Base-by-base conservation (phyloP, 2,329 filamentous ascomycete genomes). In the Pyrenochaeta sp. region DNA sequence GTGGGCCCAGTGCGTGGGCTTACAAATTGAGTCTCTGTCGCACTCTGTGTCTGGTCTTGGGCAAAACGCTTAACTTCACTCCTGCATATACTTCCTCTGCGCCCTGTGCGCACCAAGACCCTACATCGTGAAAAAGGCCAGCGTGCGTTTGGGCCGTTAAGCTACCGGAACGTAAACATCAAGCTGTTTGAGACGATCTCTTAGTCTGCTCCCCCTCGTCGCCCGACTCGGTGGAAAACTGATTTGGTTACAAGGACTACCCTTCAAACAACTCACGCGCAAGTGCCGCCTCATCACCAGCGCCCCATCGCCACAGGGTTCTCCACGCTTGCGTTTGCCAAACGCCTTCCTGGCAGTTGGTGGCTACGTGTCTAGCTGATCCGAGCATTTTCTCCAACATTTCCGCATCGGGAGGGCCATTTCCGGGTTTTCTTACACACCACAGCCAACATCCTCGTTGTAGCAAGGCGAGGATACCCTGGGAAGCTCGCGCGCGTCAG, bases 391-490 rank as follows among this genome's bases (percentile, higher is more conserved):
- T 72, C 73, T 72, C 66, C 67, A 73, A 54, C 69, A 75, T 74
- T 76, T 72, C 75, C 72, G 60, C 57, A 73, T 75, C 73, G 72
- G 74, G 75, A 71, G 62, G 62, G 64, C 62, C 60, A 54, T 61
- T 69, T 71, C 73, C 75, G 67, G 71, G 61, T 68, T 65, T 64
- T 63, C 58, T 64, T 65, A 68, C 63, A 53, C 54, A 60, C 61
- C 66, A 56, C 48, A 52, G 47, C 63, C 66, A 56, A 68, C 67
- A 72, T 68, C 72, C 72, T 76, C 72, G 72, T 74, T 66, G 66
- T 68, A 72, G 59, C 69, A 48, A 43, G 61, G 67, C 74, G 74
- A 77, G 74, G 73, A 71, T 75, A 77, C 69, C 76, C 76, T 74
- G 69, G 73, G 56, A 51, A 54, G 48, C 53, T 54, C 56, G 54